These are phyloP conservation scores for Sarocladium strictum DNA, from an alignment of 2,329 filamentous ascomycete species.

Conservation along the genomic window DNA sequence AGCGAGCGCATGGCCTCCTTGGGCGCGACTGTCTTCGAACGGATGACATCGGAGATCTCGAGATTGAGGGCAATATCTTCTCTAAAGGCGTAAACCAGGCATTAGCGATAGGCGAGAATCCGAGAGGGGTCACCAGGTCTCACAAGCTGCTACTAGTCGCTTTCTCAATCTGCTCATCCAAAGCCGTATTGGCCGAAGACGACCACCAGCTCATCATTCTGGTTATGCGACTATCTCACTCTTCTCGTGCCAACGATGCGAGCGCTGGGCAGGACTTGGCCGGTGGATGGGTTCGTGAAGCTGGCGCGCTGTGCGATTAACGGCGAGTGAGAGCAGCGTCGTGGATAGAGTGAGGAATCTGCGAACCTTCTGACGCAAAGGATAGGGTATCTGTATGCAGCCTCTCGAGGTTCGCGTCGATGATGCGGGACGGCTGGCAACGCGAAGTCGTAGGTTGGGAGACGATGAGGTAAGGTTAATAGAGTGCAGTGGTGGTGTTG, in stretches of 20 bases:
- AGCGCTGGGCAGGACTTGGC: background rate
- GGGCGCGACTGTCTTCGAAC: conserved; percentile 93
- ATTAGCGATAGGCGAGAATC: conserved; percentile 4
- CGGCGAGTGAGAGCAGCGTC: background rate
- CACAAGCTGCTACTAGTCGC: conserved; percentile 91
- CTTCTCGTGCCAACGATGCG: background rate
- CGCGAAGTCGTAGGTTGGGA: background rate
- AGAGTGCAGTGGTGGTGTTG: background rate
- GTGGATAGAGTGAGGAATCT: background rate
- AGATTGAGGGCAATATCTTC: conserved; percentile 97
- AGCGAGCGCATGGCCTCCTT: conserved; percentile 97
- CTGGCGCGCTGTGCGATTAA: background rate
- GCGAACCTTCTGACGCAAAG: background rate
- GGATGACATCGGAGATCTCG: conserved; percentile 95
- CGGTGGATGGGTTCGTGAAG: background rate
- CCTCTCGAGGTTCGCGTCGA: background rate
- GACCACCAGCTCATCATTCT: conserved; percentile 93
- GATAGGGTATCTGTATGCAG: background rate
- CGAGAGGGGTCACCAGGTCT: conserved; percentile 13
- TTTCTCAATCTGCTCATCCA: conserved; percentile 96
- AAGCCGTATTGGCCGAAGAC: conserved; percentile 77
- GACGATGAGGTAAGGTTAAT: background rate
- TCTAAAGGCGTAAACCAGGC: conserved; percentile 34
- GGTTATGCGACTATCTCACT: conserved; percentile 10
- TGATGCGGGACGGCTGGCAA: no score